Percentiles rank a stretch among this genome's conserved stretches.
These are phyloP conservation scores for Umbelopsis vinacea DNA, from an alignment of 192 early-diverging fungal genomes.

Conservation along the genomic window DNA sequence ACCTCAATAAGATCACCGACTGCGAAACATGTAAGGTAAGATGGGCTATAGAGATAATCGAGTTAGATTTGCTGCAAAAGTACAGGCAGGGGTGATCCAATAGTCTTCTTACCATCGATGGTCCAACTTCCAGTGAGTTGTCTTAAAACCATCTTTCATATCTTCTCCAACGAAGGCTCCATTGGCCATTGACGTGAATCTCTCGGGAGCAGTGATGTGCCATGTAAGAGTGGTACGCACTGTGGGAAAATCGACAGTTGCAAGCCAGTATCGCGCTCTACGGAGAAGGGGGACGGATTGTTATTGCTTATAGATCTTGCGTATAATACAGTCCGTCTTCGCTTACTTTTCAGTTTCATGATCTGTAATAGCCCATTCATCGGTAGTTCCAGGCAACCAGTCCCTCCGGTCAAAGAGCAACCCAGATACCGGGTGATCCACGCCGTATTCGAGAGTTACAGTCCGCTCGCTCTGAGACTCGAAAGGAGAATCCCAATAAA, in stretches of 20 bases:
- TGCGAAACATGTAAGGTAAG: slow-evolving; percentile 55
- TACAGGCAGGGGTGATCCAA: neutral
- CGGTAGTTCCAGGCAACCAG: slow-evolving; percentile 30
- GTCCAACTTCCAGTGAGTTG: slow-evolving; percentile 46
- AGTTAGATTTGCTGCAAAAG: neutral
- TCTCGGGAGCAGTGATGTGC: slow-evolving; percentile 45
- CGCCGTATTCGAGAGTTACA: slow-evolving; percentile 40
- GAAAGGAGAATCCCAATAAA: slow-evolving; percentile 45
- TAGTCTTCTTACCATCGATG: slow-evolving; percentile 29
- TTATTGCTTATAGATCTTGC: no score
- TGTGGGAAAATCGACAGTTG: slow-evolving; percentile 52
- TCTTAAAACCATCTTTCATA: slow-evolving; percentile 33
- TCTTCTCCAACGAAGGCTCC: slow-evolving; percentile 37
- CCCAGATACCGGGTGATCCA: slow-evolving; percentile 44
- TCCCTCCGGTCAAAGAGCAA: slow-evolving; percentile 51
- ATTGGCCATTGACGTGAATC: slow-evolving; percentile 51
- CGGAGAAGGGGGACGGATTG: no score
- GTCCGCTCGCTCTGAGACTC: slow-evolving; percentile 29
- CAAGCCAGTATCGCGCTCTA: slow-evolving; percentile 57
- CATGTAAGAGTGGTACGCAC: slow-evolving; percentile 51
- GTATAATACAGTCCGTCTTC: no score
- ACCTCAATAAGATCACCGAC: slow-evolving; percentile 52
- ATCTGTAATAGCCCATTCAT: slow-evolving; percentile 49
- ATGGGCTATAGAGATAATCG: slow-evolving; percentile 36
- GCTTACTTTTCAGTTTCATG: slow-evolving; percentile 49